A percentile compares a stretch with the other conserved stretches of the same genome.
These are phyloP conservation scores for Penicillium sp. DNA, from an alignment of 2,329 filamentous ascomycete genomes.

Conservation along the genomic window DNA sequence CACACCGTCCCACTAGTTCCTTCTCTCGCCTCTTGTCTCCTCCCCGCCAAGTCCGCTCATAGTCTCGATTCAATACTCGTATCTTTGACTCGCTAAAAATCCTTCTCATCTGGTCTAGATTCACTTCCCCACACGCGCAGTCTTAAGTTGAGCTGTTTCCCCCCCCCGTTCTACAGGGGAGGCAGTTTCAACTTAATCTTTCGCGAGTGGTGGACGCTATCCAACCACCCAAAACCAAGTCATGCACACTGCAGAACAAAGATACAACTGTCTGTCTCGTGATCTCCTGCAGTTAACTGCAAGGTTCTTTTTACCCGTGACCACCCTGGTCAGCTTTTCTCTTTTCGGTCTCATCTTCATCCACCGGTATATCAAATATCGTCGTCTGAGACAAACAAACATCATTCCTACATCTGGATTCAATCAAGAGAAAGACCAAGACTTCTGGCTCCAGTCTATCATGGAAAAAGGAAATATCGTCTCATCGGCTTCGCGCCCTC, in stretches of 20 bases:
- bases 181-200: constrained; percentile 3
- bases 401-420: not conserved
- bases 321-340: not conserved
- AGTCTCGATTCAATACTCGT: not conserved
- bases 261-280: not conserved
- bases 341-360: constrained; percentile 1
- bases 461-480: constrained; percentile 16
- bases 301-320: not conserved
- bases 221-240: not conserved
- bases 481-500: constrained; percentile 1
- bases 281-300: not conserved
- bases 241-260: not conserved
- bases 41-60: not conserved
- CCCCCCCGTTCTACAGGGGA: not conserved
- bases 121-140: not conserved
- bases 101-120: not conserved
- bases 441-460: constrained; percentile 4
- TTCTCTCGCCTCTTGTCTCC: not conserved
- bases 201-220: constrained; percentile 5
- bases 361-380: not conserved
- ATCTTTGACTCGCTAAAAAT: not conserved
- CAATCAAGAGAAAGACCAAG: not conserved
- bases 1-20: constrained; percentile 2
- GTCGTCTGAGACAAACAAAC: not conserved
- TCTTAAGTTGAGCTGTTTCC: constrained; percentile 8